These are phyloP conservation scores for Apium graveolens DNA, from an alignment of 129 eudicot genomes.

Conservation along the genomic window DNA sequence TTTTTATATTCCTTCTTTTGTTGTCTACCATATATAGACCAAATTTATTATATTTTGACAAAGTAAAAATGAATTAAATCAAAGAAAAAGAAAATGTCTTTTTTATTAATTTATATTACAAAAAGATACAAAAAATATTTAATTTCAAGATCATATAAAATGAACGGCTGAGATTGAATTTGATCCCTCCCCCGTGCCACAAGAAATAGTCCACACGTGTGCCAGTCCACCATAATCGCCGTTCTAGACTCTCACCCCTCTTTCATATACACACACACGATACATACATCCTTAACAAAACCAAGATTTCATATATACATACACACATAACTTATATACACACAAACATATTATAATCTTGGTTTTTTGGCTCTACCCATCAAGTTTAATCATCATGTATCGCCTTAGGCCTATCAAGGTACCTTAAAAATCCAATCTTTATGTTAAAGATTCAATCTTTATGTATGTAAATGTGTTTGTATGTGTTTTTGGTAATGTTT, in stretches of 20 bases:
- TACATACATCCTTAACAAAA: background rate
- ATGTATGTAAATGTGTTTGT: background rate
- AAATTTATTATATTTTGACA: too few relatives aligned
- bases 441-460: background rate
- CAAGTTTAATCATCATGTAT: constrained; percentile 46
- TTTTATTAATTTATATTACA: too few relatives aligned
- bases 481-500: background rate
- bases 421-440: background rate
- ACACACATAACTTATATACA: background rate
- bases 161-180: background rate
- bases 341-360: background rate
- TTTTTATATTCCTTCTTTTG: too few relatives aligned
- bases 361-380: background rate
- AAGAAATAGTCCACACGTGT: constrained; percentile 7
- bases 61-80: too few relatives aligned
- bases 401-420: constrained; percentile 76
- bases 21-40: too few relatives aligned
- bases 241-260: background rate
- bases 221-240: constrained; percentile 9
- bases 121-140: too few relatives aligned
- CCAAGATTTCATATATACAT: background rate
- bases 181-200: background rate
- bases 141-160: background rate
- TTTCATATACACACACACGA: background rate
- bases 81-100: too few relatives aligned